Base-by-base conservation (phyloP, 1,284 basidiomycete species). In the Ustilago crameri region DNA sequence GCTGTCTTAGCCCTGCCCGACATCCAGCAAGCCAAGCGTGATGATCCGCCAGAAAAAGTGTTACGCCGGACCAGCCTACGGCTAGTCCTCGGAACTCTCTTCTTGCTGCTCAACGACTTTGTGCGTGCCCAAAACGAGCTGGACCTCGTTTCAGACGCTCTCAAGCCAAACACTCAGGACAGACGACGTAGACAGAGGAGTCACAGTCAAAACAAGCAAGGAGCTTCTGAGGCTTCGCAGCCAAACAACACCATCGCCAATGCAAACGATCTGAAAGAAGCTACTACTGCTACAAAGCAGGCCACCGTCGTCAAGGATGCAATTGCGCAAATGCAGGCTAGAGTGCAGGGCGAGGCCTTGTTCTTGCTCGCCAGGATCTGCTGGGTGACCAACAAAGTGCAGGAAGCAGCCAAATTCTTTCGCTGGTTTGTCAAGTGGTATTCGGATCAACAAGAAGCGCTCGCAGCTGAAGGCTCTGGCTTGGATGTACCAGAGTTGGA, bases 401-500 rank as follows among this genome's bases (percentile, higher is more conserved):
- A 72, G 24, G 60, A 67, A 40, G 35, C 64, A 10, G 46, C 41
- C 38, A 59, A 61, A 18, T 72, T 67, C 40, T 59, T 49, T 22
- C 49, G 64, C 3, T 72, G 64, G 64, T 60, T 60, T 43, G 40
- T 32, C 26, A 63, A 51, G 32, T 72, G 69, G 69, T 56, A 61
- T 32, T 51, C 57, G 3, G 54, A 65, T 37, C 61, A 69, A 49
- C 64, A 67, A 46, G 50, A 44, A 0, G 17, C 32, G 15, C 17
- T 50, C 1, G 45, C 37, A 27, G 53, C 49, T 18, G 26, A 57
- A 0, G 17, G 41, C 10, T 17, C 1, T 9, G 53, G 40, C 15
- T n/a, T 52, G 26, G 54, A 61, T n/a, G 9, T 67, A 10, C 43
- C 50, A 2, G 46, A 62, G n/a, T 8, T 60, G 18, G 58, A 71